Evolutionary conservation across 129 eudicot genomes (phyloP).

Genomic region (Deinandra increscens): DNA sequence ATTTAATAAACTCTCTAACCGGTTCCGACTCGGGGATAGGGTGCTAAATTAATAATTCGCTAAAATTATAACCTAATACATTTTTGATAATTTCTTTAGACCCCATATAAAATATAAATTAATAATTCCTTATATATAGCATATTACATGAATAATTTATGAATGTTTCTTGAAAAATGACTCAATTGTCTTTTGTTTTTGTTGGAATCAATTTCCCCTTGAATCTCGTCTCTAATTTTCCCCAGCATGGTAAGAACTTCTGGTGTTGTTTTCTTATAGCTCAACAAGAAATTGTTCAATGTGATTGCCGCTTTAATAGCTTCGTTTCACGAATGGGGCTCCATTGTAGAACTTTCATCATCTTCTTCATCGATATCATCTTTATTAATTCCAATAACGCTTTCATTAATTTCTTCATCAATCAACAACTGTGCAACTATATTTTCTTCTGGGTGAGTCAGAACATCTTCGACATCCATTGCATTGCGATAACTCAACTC

Average conservation of each 20-base stretch:
- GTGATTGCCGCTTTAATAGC: slow-evolving; percentile 28
- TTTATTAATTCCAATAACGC: slow-evolving; percentile 34
- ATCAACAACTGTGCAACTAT: too few relatives aligned
- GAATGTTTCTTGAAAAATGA: too few relatives aligned
- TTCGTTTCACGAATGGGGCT: slow-evolving; percentile 26
- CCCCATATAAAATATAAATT: slow-evolving; percentile 33
- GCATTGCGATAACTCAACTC: too few relatives aligned
- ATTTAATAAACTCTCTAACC: too few relatives aligned
- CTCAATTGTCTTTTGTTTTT: too few relatives aligned
- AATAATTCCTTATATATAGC: slow-evolving; percentile 29
- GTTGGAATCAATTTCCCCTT: slow-evolving; percentile 41
- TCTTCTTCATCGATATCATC: slow-evolving; percentile 35
- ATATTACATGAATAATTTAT: slow-evolving; percentile 28
- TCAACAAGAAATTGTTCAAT: slow-evolving; percentile 31
- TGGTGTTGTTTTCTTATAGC: slow-evolving; percentile 28
- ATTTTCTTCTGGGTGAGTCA: too few relatives aligned
- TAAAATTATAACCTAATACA: slow-evolving; percentile 37
- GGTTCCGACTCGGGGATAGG: slow-evolving; percentile 32
- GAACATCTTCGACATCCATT: too few relatives aligned
- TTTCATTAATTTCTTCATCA: slow-evolving; percentile 16
- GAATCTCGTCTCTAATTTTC: slow-evolving; percentile 38
- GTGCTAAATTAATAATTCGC: slow-evolving; percentile 39
- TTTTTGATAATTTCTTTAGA: slow-evolving; percentile 37
- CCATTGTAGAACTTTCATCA: slow-evolving; percentile 39
- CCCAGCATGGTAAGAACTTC: slow-evolving; percentile 28